A percentile compares a stretch with the other conserved stretches of the same genome.
Evolutionary conservation across 495 filamentous ascomycete genomes (phyloP).

Genomic region (Melanomma pulvis-pyrius): DNA sequence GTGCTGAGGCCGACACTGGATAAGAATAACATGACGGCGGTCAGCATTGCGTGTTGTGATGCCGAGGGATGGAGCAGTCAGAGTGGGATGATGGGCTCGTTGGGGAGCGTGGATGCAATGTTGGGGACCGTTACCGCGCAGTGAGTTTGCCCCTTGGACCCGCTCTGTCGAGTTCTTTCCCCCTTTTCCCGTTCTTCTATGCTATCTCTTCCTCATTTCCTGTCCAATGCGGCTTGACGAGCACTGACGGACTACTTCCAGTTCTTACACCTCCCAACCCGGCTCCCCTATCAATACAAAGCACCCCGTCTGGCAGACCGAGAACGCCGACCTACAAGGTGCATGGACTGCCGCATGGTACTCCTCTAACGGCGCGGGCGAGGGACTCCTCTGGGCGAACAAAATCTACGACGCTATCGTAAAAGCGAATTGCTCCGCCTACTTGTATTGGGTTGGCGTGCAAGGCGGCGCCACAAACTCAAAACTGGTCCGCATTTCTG

Average conservation of each 20-base stretch:
- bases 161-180: background rate
- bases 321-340: conserved; percentile 42
- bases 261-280: conserved; percentile 24
- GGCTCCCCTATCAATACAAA: conserved; percentile 16
- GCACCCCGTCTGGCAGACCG: conserved; percentile 31
- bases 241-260: background rate
- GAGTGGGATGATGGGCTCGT: conserved; percentile 11
- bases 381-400: conserved; percentile 32
- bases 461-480: conserved; percentile 44
- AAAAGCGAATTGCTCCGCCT: conserved; percentile 17
- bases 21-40: background rate
- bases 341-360: conserved; percentile 25
- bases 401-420: conserved; percentile 29
- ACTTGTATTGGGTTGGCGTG: conserved; percentile 40
- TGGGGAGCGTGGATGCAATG: conserved; percentile 5
- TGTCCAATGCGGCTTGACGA: too few relatives aligned
- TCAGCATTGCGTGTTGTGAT: conserved; percentile 36
- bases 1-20: conserved; percentile 37
- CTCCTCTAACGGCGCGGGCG: conserved; percentile 25
- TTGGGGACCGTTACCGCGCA: conserved; percentile 24
- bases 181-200: background rate
- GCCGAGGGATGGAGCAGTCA: conserved; percentile 33
- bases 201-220: background rate
- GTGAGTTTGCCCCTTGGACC: conserved; percentile 16
- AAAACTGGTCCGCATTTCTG: conserved; percentile 25